Base-by-base conservation (phyloP, 768 basidiomycete species). In the Pisolithus marmoratus region DNA sequence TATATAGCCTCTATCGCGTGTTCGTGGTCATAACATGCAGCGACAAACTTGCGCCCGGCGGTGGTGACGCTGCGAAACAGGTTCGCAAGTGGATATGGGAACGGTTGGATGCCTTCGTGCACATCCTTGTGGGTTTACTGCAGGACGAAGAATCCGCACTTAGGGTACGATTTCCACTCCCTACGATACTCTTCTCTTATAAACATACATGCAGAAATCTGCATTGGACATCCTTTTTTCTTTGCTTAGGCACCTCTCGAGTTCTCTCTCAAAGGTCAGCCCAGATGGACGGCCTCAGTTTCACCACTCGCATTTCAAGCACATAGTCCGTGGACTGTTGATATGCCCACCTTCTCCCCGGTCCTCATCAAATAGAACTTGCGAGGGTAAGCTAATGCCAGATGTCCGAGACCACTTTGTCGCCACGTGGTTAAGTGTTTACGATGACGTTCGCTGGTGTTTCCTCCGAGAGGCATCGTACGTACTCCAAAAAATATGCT, bases 371-470 rank as follows among this genome's bases (percentile, higher is more conserved):
- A 48, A 53, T 1, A 52, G 59, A 38, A 40, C 59, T 17, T 59
- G 66, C 38, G 63, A 72, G 23, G 69, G 72, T 2, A 64, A 69
- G 34, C 68, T 84, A 17, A 79, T 84, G 50, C 49, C 73, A 5
- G 85, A 87, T 51, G 81, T 90, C 3, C 70, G 83, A 23, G 71
- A 81, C 40, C 67, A 75, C 11, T 90, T 92, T 60, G 71, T 83
- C 49, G 77, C 79, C 44, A 83, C 78, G 14, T 94, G 86, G 84
- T 77, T 90, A 58, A 83, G 81, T 56, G 80, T 87, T 12, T 63
- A 88, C 63, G 87, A 91, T 60, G 92, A 95, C 60, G 72, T 94
- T 29, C 80, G 92, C 53, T 94, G 88, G 88, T 90, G 87, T 72
- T 93, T 92, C 72, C 76, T 95, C 31, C 79, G 86, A 40, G 88